Conservation (phyloP, 768 basidiomycete genomes). For the Xanthoconium stramineum region DNA sequence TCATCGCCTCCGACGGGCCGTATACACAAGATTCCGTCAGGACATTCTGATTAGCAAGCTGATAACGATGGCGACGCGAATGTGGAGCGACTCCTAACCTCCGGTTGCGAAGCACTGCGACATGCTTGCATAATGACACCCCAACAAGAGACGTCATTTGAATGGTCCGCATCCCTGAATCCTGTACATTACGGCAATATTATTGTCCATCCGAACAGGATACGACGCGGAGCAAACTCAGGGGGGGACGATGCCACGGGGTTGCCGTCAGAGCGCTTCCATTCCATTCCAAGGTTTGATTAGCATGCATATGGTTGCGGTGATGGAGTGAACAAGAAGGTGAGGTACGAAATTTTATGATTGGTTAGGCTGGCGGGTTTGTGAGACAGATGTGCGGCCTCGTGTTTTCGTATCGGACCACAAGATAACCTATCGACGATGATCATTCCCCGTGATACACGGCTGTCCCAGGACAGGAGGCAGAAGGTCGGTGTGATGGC, state of each 20-base stretch:
- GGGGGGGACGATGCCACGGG: background rate
- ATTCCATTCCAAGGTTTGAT: conserved; percentile 27
- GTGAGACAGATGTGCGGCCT: background rate
- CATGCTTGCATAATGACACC: background rate
- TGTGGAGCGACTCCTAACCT: too few species aligned
- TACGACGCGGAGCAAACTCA: background rate
- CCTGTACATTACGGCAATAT: background rate
- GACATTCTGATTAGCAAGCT: conserved; percentile 5
- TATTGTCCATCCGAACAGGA: background rate
- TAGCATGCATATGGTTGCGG: conserved; percentile 18
- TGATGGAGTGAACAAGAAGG: conserved; percentile 14
- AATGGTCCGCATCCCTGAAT: background rate
- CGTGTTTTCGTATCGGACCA: conserved; percentile 3
- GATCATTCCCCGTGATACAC: background rate
- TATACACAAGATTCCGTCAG: conserved; percentile 8
- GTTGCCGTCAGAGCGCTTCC: conserved; percentile 17
- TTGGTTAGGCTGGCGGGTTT: background rate
- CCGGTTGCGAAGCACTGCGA: background rate
- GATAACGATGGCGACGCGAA: conserved; percentile 9
- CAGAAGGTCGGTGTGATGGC: background rate
- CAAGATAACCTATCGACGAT: background rate
- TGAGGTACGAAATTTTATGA: conserved; percentile 5
- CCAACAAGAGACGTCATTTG: background rate
- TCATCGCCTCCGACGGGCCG: background rate
- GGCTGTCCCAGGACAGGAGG: background rate